A percentile compares a stretch with the other conserved stretches of the same genome.
These are phyloP conservation scores for Ammopiptanthus mongolicus DNA, from an alignment of 306 rosid species.

Conservation along the genomic window DNA sequence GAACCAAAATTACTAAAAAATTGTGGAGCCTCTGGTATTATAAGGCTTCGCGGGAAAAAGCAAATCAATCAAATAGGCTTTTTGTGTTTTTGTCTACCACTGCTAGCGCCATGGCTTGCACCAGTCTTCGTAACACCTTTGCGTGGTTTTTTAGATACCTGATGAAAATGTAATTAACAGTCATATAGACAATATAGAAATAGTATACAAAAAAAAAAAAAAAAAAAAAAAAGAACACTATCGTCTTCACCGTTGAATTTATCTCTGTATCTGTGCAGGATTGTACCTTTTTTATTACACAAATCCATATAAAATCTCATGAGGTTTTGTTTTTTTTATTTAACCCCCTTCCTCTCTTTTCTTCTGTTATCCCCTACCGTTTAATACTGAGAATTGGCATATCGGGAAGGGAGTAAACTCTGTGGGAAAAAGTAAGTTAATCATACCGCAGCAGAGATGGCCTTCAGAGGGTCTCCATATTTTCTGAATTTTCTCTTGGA, in stretches of 20 bases:
- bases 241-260: neutral
- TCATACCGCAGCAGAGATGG: constrained; percentile 49
- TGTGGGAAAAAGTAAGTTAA: neutral
- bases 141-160: constrained; percentile 47
- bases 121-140: constrained; percentile 26
- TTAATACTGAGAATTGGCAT: neutral
- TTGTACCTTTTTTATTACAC: neutral
- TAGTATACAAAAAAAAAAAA: neutral
- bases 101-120: constrained; percentile 22
- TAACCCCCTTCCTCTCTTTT: neutral
- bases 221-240: neutral
- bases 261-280: neutral
- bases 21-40: constrained; percentile 16
- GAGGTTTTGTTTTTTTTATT: too few species aligned
- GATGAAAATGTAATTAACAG: neutral
- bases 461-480: constrained; percentile 56
- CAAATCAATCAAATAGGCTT: constrained; percentile 28
- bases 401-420: neutral
- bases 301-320: neutral
- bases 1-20: constrained; percentile 30
- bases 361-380: neutral
- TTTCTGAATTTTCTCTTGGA: constrained; percentile 45
- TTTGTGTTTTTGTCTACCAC: constrained; percentile 32
- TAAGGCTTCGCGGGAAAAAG: constrained; percentile 12
- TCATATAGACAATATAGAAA: constrained; percentile 3